These are phyloP conservation scores for Davidsoniella virescens DNA, from an alignment of 2,329 filamentous ascomycete genomes.

Conservation along the genomic window DNA sequence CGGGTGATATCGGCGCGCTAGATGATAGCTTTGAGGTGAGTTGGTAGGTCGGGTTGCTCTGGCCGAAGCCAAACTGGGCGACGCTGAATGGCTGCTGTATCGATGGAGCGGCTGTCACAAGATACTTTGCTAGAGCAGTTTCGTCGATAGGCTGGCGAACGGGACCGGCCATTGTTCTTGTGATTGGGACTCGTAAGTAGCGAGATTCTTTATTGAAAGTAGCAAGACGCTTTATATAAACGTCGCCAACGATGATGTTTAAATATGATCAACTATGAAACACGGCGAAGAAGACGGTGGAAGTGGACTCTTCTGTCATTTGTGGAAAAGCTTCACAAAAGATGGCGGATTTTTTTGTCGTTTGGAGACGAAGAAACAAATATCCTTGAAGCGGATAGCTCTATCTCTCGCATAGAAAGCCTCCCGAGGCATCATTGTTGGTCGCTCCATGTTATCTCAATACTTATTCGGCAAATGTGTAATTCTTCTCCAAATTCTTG, in stretches of 20 bases:
- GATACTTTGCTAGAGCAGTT: constrained; percentile 60
- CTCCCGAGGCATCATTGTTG: too few species aligned
- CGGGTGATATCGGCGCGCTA: background rate
- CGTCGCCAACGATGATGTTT: background rate
- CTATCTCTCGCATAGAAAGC: background rate
- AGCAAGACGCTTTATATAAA: background rate
- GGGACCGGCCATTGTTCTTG: constrained; percentile 54
- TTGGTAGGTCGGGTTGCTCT: constrained; percentile 95
- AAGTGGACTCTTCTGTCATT: background rate
- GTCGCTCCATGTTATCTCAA: background rate
- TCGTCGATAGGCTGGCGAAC: constrained; percentile 86
- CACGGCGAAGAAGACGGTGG: background rate
- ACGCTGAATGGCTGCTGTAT: constrained; percentile 4
- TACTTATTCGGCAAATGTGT: background rate
- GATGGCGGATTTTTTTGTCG: background rate
- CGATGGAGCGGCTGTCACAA: constrained; percentile 22
- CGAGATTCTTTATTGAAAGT: too few species aligned
- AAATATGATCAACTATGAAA: background rate
- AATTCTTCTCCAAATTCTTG: background rate
- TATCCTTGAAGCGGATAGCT: background rate
- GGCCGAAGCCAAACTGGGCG: constrained; percentile 78
- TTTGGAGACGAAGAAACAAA: background rate
- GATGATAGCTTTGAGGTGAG: constrained; percentile 39
- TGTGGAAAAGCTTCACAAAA: background rate
- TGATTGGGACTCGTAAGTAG: background rate